Evolutionary conservation across 495 filamentous ascomycete genomes (phyloP).

Genomic region (Poronia punctata): DNA sequence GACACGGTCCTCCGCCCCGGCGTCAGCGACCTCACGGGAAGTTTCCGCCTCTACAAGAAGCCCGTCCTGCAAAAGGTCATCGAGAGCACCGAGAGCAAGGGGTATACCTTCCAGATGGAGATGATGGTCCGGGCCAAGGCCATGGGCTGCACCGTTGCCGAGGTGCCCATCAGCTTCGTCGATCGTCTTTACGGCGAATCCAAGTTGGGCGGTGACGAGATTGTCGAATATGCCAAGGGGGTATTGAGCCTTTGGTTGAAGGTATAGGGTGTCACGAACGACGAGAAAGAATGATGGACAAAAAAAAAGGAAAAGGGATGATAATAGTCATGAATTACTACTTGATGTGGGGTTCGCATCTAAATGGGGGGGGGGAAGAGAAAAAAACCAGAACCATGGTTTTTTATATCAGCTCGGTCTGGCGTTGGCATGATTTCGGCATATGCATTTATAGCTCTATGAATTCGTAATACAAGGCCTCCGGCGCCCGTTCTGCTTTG

Average conservation of each 20-base stretch:
- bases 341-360: slow-evolving; percentile 8
- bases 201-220: slow-evolving; percentile 91
- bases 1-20: slow-evolving; percentile 90
- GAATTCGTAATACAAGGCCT: slow-evolving; percentile 6
- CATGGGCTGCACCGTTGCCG: slow-evolving; percentile 81
- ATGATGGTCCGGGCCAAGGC: slow-evolving; percentile 78
- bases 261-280: slow-evolving; percentile 43
- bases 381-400: slow-evolving; percentile 2
- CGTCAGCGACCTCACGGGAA: slow-evolving; percentile 94
- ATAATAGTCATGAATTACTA: slow-evolving; percentile 1
- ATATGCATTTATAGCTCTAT: slow-evolving; percentile 6
- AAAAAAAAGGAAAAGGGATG: too few species aligned
- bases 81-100: slow-evolving; percentile 80
- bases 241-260: slow-evolving; percentile 84
- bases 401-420: slow-evolving; percentile 6
- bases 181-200: slow-evolving; percentile 92
- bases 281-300: neutral
- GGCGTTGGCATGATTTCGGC: slow-evolving; percentile 12
- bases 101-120: slow-evolving; percentile 99
- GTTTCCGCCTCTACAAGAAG: slow-evolving; percentile 92
- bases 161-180: slow-evolving; percentile 94
- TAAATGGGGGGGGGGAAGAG: too few species aligned
- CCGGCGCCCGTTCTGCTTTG: slow-evolving; percentile 1
- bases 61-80: slow-evolving; percentile 85
- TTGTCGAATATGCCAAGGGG: slow-evolving; percentile 96